Base-by-base conservation (phyloP, 2,329 filamentous ascomycete species). In the Xylaria sp. region DNA sequence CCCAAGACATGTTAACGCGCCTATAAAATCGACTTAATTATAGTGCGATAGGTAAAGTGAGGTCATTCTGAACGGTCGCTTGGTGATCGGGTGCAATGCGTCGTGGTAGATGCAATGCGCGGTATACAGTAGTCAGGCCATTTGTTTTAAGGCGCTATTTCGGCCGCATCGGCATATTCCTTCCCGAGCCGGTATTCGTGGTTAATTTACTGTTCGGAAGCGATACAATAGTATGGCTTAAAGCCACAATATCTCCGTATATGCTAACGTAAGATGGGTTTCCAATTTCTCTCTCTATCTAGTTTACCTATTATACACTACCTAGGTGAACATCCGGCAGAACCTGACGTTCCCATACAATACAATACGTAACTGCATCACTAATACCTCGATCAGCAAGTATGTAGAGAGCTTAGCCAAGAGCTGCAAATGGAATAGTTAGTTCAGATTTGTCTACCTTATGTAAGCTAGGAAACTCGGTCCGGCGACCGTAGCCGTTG, bases 91-190 rank as follows among this genome's bases (percentile, higher is more conserved):
- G 39, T 34, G 3, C 41, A 28, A 28, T 28, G 28, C 28, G 28
- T 28, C 2, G 28, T 28, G 28, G 28, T 28, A 28, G 28, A 28
- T 28, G 28, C 28, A 28, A 28, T 28, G 28, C 28, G 28, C 28
- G 28, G 28, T 18, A n/a, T 20, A 18, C 41, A 2, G n/a, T n/a
- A 46, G 44, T 50, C 31, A 46, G 41, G 13, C 41, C 41, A 46
- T n/a, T 46, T 37, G 31, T 62, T 46, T 69, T 66, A 46, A 69
- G 66, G 66, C 66, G 63, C 37, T 69, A 69, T 66, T 58, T 69
- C 66, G 66, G 66, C 46, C 25, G 37, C 57, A 58, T 63, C 66
- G 57, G 57, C 28, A 62, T 15, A 34, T 60, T 31, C 8, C 0
- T 1, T 23, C 9, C 51, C 62, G 51, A 46, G 18, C 44, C 13